These are phyloP conservation scores for Coemansia sp. DNA, from an alignment of 192 early-diverging fungal genomes.

Conservation along the genomic window DNA sequence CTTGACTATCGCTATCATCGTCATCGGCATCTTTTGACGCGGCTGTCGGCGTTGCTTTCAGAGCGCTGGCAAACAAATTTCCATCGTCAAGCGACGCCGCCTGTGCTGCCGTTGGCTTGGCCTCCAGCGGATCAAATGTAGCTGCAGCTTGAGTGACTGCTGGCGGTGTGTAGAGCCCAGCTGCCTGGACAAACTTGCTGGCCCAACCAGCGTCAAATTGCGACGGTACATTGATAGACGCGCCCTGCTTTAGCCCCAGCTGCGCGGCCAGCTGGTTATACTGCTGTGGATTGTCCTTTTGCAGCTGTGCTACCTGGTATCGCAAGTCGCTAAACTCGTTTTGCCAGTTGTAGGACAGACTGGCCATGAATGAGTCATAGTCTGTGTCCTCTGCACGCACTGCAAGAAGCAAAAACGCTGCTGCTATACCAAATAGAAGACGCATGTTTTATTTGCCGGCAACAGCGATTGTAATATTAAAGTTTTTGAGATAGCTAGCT, in stretches of 20 bases:
- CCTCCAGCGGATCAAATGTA: conserved; percentile 6
- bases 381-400: conserved; percentile 9
- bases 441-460: conserved; percentile 14
- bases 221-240: conserved; percentile 27
- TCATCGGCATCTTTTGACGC: neutral
- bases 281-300: conserved; percentile 29
- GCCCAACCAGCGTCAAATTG: conserved; percentile 30
- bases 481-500: neutral
- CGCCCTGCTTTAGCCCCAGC: conserved; percentile 28
- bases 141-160: conserved; percentile 1
- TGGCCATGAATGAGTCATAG: conserved; percentile 38
- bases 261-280: conserved; percentile 29
- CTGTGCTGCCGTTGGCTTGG: conserved; percentile 7
- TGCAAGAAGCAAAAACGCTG: no score
- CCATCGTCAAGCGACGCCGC: no score
- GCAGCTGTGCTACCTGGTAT: conserved; percentile 41
- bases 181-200: conserved; percentile 40
- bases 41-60: neutral
- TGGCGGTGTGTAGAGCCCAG: conserved; percentile 35
- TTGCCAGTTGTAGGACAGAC: conserved; percentile 48
- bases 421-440: neutral
- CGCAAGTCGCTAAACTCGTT: conserved; percentile 43
- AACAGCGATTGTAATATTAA: conserved; percentile 6
- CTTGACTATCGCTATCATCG: neutral
- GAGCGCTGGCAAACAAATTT: conserved; percentile 3